Evolutionary conservation across 2,329 filamentous ascomycete species (phyloP), one percentile per base, ranked within the genome.

Genomic region (Aureobasidium sp.): DNA sequence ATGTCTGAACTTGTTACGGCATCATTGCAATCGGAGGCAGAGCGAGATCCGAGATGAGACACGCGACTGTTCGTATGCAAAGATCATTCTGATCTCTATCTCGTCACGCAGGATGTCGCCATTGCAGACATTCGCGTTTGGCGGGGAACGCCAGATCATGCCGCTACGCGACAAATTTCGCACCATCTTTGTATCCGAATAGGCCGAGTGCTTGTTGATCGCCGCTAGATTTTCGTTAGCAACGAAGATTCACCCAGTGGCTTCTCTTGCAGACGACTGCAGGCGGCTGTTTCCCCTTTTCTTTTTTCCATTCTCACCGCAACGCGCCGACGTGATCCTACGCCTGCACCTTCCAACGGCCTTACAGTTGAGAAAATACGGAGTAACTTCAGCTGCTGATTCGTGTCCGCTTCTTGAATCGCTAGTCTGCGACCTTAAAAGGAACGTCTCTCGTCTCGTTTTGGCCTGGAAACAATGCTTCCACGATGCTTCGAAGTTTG

Each of bases 331-430:
- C 36, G 25, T 22, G 36, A n/a, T 15, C 15, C 22, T 25, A 9
- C 22, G 36, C 36, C 25, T 41, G 37, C 53, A 45, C 17, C 39
- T 45, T 57, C 27, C 39, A 57, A 57, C 53, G 53, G 15, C 29
- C 39, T 45, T 14, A 29, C 53, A 44, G 29, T 27, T 29, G 17
- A 31, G 31, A 31, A 22, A 37, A 7, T 39, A 52, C 49, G 49
- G 51, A 55, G 51, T 55, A 55, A 25, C 22, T 55, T 55, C 37
- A 15, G 22, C 36, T 25, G 25, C n/a, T 36, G 53, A 57, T 22
- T 57, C 53, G 41, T 57, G 41, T 45, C 53, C 41, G 41, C 39
- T 36, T 45, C 39, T 45, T 57, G 53, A 45, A 34, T 57, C 53
- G 53, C 41, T 44, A 57, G 53, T 22, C 27, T 57, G 27, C n/a